Evolutionary conservation across 2,329 filamentous ascomycete genomes (phyloP), one percentile per base, ranked within the genome.

Genomic region (Penicillium sclerotiorum): DNA sequence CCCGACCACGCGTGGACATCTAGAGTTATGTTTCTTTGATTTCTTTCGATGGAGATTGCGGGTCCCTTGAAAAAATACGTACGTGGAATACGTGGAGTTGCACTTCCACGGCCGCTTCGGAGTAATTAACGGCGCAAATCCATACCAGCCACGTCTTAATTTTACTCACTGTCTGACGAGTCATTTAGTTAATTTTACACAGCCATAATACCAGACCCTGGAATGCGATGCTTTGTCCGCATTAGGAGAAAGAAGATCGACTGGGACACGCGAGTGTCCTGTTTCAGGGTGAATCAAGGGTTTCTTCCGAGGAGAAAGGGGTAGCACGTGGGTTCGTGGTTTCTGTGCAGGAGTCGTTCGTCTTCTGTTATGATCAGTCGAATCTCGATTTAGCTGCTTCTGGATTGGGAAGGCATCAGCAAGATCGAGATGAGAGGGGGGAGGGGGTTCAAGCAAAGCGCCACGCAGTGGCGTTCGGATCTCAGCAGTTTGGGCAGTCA

Each of bases 71-170:
- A 22, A 35, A 30, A 20, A 48, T 25, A 39, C n/a, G 5, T 20
- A 18, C n/a, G 5, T 20, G 21, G 33, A 20, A 44, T 18, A 27
- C 13, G 32, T 15, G 22, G 30, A 15, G 35, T 23, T 17, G 13
- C 30, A 11, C 28, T 18, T 35, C 17, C 15, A 12, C 41, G 17
- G n/a, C n/a, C n/a, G n/a, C 8, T 12, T 12, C 33, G 32, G 39
- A 33, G 18, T 42, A 15, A 13, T 20, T 13, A 33, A 27, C 35
- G 30, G 21, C 15, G 20, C 39, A 46, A 33, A 21, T 53, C 45
- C 54, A 57, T 60, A 56, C 57, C 56, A 52, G 47, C 43, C 53
- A 50, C 49, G 51, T 38, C 40, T 23, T 39, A 20, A n/a, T 32
- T 18, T 22, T 42, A 45, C 28, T 38, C 30, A 35, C 27, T 40